Base-by-base conservation (phyloP, 768 basidiomycete species). In the Tylopilus rubrobrunneus region DNA sequence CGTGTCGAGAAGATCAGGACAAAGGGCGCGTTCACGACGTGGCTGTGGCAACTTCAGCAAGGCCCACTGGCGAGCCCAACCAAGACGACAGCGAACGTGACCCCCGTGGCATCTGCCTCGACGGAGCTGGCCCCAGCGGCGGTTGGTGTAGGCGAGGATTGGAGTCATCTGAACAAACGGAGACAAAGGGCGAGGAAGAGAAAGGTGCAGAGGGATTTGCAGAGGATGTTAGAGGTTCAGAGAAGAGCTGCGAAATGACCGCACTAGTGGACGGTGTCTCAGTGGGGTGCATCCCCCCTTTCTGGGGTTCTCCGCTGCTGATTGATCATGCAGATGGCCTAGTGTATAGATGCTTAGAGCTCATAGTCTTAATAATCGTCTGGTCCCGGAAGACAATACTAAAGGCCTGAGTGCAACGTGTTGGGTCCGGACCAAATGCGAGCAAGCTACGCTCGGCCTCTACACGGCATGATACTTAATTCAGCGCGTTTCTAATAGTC, bases 81-180 rank as follows among this genome's bases (percentile, higher is more conserved):
- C 29, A 57, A 59, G 33, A 29, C 48, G 25, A 48, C 31, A 14
- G 25, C 28, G 17, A 21, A 21, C 7, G 21, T 4, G 12, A 14
- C 48, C n/a, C 56, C 21, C 29, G 15, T 17, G n/a, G n/a, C 49
- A 2, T 21, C 48, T 4, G 51, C 33, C 15, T 19, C 48, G 29
- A 48, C 50, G 39, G 57, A 42, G 33, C 37, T 65, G n/a, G 52
- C 67, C 0, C 60, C 67, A 4, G 63, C 60, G 15, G 68, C 68
- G 11, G 66, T 69, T 9, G 68, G 70, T 2, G 68, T 68, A 3
- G 68, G 70, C 28, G 70, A 67, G 48, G 83, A 87, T 58, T 75
- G 74, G 64, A 71, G 75, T 7, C 83, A 86, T 64, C 67, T 87
- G 52, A 87, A 77, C 67, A 78, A 71, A 59, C 72, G 82, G 51